Percentiles rank a stretch among this genome's conserved stretches.
phyloP scores from a whole-genome alignment of 371 early-diverging fungal species.

The Quaeritorhiza haematococci region DNA sequence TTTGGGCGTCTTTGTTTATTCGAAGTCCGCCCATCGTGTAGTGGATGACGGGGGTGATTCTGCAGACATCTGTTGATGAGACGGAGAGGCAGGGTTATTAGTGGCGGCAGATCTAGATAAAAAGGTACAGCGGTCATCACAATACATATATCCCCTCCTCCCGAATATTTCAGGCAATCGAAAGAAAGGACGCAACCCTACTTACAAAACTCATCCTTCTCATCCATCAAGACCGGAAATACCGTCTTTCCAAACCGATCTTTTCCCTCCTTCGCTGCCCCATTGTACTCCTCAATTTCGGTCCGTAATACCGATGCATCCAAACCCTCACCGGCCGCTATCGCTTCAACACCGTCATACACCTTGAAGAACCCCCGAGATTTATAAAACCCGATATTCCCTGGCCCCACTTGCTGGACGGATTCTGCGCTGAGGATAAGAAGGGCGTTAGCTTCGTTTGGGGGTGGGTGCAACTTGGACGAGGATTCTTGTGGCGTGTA shows the following conservation, averaged over 20 bases:
- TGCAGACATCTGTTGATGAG: constrained; percentile 71
- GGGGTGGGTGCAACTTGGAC: not conserved
- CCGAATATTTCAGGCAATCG: no score
- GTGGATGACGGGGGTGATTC: constrained; percentile 85
- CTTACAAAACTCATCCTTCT: constrained; percentile 39
- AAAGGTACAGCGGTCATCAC: no score
- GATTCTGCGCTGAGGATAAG: constrained; percentile 53
- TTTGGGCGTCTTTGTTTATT: constrained; percentile 63
- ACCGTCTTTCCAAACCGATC: constrained; percentile 77
- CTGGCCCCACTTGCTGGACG: constrained; percentile 47
- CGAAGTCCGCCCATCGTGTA: constrained; percentile 92
- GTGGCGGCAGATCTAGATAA: no score
- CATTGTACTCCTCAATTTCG: constrained; percentile 66
- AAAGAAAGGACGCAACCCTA: no score
- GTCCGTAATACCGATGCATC: constrained; percentile 50
- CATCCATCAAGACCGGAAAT: constrained; percentile 68
- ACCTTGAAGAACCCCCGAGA: constrained; percentile 64
- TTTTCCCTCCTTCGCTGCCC: constrained; percentile 53
- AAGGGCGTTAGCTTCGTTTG: constrained; percentile 17
- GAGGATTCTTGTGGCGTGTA: constrained; percentile 6
- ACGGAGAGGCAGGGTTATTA: no score
- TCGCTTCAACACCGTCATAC: constrained; percentile 53
- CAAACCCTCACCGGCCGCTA: constrained; percentile 68
- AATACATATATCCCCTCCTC: no score
- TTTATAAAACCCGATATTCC: constrained; percentile 58